Conservation (phyloP, 75 land plant genomes). For the Isoetes taiwanensis region DNA sequence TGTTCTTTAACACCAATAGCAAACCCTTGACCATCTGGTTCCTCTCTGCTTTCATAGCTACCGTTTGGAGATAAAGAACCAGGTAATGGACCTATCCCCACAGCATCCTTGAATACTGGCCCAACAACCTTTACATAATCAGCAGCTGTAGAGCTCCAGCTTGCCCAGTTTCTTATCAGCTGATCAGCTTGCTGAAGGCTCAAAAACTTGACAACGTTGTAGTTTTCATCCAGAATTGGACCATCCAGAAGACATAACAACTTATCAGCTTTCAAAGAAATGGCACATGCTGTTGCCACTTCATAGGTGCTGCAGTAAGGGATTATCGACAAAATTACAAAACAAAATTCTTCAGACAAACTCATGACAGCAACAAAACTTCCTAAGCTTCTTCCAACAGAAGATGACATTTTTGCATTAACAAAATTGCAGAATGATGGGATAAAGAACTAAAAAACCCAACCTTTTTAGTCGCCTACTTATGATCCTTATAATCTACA, state of each 20-base stretch:
- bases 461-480: too few species aligned
- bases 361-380: too few species aligned
- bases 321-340: too few species aligned
- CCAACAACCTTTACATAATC: slow-evolving; percentile 79
- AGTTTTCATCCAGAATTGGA: slow-evolving; percentile 55
- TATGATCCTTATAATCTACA: too few species aligned
- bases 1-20: slow-evolving; percentile 90
- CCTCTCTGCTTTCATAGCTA: too few species aligned
- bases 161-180: slow-evolving; percentile 53
- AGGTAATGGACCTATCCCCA: slow-evolving; percentile 12
- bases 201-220: slow-evolving; percentile 55
- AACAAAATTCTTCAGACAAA: neutral
- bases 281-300: slow-evolving; percentile 98
- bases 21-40: slow-evolving; percentile 62
- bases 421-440: too few species aligned
- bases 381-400: too few species aligned
- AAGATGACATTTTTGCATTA: too few species aligned
- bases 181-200: slow-evolving; percentile 75
- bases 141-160: slow-evolving; percentile 82
- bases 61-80: too few species aligned
- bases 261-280: slow-evolving; percentile 83
- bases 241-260: slow-evolving; percentile 77
- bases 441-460: too few species aligned
- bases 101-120: slow-evolving; percentile 21
- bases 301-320: slow-evolving; percentile 81